Evolutionary conservation across 1,139 yeast species (phyloP).

Genomic region (Hyphopichia pseudoburtonii): DNA sequence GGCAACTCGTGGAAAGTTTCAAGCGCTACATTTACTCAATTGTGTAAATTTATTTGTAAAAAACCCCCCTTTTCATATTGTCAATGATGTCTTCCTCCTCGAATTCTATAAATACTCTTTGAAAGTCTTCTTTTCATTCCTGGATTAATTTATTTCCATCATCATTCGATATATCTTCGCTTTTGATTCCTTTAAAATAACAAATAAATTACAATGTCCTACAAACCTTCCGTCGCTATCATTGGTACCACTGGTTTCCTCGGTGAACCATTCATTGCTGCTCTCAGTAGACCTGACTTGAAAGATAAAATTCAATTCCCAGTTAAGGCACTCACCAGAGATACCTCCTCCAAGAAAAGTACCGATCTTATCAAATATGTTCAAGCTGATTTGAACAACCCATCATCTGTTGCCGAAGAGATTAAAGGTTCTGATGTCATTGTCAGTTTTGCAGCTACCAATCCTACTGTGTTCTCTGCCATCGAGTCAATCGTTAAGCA

Average conservation of each 20-base stretch:
- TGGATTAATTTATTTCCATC: too few species aligned
- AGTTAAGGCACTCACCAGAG: constrained; percentile 51
- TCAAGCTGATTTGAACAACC: constrained; percentile 22
- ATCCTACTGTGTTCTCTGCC: constrained; percentile 21
- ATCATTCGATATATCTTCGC: too few species aligned
- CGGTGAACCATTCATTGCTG: constrained; percentile 48
- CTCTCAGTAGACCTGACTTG: constrained; percentile 44
- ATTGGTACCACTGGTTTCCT: constrained; percentile 54
- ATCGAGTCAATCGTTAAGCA: constrained; percentile 34
- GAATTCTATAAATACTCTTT: too few species aligned
- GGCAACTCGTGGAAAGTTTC: too few species aligned
- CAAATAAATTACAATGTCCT: too few species aligned
- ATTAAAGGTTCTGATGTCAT: constrained; percentile 53
- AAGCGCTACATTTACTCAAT: too few species aligned
- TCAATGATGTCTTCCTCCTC: too few species aligned
- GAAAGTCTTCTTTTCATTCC: too few species aligned
- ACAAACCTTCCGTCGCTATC: constrained; percentile 43
- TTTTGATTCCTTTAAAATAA: too few species aligned
- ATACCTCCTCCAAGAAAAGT: constrained; percentile 30
- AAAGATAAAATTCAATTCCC: constrained; percentile 47
- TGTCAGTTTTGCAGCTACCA: constrained; percentile 39
- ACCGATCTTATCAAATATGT: constrained; percentile 43
- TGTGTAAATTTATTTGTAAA: too few species aligned
- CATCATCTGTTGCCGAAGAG: constrained; percentile 29
- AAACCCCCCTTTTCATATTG: too few species aligned